A percentile compares a stretch with the other conserved stretches of the same genome.
phyloP scores from a whole-genome alignment of 2,329 filamentous ascomycete species.

The Fusarium heterosporum region DNA sequence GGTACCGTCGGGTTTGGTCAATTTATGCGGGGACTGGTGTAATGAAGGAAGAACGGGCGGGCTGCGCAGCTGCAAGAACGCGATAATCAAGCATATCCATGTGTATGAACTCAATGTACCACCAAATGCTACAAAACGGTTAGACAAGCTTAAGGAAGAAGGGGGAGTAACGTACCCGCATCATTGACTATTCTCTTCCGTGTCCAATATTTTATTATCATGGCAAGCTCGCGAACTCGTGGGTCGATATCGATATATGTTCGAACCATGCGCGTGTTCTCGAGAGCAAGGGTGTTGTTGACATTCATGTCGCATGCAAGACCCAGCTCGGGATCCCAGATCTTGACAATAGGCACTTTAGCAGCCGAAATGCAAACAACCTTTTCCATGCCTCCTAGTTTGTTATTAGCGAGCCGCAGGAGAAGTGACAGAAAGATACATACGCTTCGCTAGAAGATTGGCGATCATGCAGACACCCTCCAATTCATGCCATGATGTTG shows the following conservation, averaged over 20 bases:
- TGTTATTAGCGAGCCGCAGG: constrained; percentile 49
- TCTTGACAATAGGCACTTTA: constrained; percentile 98
- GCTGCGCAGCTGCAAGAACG: constrained; percentile 89
- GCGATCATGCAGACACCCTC: constrained; percentile 93
- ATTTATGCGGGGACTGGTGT: constrained; percentile 71
- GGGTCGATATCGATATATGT: constrained; percentile 95
- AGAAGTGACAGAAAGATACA: constrained; percentile 51
- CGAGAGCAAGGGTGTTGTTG: constrained; percentile 93
- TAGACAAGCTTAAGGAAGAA: constrained; percentile 22
- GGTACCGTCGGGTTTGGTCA: constrained; percentile 70
- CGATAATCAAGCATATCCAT: constrained; percentile 98
- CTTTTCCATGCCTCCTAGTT: constrained; percentile 92
- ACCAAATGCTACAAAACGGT: constrained; percentile 75
- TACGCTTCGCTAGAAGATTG: constrained; percentile 85
- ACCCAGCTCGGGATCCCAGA: constrained; percentile 93
- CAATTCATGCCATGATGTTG: constrained; percentile 86
- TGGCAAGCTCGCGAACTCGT: constrained; percentile 89
- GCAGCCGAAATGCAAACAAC: constrained; percentile 94
- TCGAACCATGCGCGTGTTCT: constrained; percentile 98
- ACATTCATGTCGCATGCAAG: constrained; percentile 98
- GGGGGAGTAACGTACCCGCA: constrained; percentile 75
- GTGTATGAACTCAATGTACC: constrained; percentile 98
- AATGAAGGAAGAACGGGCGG: constrained; percentile 87
- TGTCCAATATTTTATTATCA: constrained; percentile 99
- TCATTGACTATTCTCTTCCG: constrained; percentile 93